Conservation (phyloP, 1,284 basidiomycete genomes). For the Pyrrhoderma noxium region DNA sequence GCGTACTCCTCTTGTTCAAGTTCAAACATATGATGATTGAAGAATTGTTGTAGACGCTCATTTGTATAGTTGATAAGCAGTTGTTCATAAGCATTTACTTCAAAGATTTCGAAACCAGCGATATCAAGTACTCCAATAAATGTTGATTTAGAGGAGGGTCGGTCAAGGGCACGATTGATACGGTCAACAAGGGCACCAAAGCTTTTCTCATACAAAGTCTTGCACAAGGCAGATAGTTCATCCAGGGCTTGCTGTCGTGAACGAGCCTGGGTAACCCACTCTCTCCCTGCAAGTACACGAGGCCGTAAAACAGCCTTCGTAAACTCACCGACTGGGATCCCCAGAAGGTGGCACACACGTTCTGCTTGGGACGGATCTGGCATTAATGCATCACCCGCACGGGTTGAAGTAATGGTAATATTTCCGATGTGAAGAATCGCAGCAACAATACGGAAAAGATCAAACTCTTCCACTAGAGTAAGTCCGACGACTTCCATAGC, state of each 20-base stretch:
- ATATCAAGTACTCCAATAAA: conserved; percentile 99
- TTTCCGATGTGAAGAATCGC: conserved; percentile 96
- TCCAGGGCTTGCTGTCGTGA: conserved; percentile 91
- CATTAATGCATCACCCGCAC: conserved; percentile 86
- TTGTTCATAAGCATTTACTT: conserved; percentile 91
- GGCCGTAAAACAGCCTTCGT: conserved; percentile 84
- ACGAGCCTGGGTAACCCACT: conserved; percentile 94
- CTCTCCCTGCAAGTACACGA: conserved; percentile 88
- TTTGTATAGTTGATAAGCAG: conserved; percentile 99
- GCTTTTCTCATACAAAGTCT: conserved; percentile 96
- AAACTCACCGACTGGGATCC: conserved; percentile 87
- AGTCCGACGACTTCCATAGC: conserved; percentile 89
- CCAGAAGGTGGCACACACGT: conserved; percentile 89
- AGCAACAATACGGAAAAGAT: conserved; percentile 92
- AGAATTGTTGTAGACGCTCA: conserved; percentile 94
- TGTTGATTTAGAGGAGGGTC: conserved; percentile 86
- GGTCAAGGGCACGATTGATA: conserved; percentile 91
- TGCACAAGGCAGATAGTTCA: conserved; percentile 88
- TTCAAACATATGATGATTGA: conserved; percentile 99
- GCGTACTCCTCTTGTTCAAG: conserved; percentile 99
- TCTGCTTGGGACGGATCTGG: conserved; percentile 78
- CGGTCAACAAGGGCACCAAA: conserved; percentile 92
- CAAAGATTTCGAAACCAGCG: conserved; percentile 97
- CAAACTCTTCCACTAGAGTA: conserved; percentile 75
- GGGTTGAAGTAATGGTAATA: conserved; percentile 75